These are phyloP conservation scores for Vigna mungo DNA, from an alignment of 306 rosid species.

Conservation along the genomic window DNA sequence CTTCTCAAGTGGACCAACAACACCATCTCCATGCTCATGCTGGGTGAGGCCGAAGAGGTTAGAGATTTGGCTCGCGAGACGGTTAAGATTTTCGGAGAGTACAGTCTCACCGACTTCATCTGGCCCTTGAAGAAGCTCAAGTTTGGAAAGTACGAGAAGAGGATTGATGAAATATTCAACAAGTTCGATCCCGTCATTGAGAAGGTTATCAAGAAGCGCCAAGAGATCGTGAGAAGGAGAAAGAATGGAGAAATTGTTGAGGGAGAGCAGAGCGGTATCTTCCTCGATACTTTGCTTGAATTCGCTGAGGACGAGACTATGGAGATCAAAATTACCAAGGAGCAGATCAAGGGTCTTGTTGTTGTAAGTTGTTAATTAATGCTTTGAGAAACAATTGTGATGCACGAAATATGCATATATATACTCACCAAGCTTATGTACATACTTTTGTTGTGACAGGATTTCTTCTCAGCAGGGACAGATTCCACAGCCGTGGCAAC, in stretches of 20 bases:
- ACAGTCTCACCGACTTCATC: slow-evolving; percentile 46
- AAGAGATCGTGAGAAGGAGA: slow-evolving; percentile 16
- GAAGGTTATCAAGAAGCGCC: slow-evolving; percentile 48
- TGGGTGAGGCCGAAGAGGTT: slow-evolving; percentile 49
- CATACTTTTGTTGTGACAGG: too few relatives aligned
- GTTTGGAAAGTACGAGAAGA: slow-evolving; percentile 49
- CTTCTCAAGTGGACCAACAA: too few relatives aligned
- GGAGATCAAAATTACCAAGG: slow-evolving; percentile 51
- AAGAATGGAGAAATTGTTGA: slow-evolving; percentile 23
- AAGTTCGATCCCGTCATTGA: slow-evolving; percentile 50
- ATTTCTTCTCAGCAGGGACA: slow-evolving; percentile 52
- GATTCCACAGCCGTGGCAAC: slow-evolving; percentile 47
- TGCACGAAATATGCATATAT: too few relatives aligned
- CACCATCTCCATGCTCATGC: slow-evolving; percentile 46
- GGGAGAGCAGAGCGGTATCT: slow-evolving; percentile 37
- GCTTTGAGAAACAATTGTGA: too few relatives aligned
- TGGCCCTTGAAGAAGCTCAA: slow-evolving; percentile 50
- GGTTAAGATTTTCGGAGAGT: slow-evolving; percentile 50
- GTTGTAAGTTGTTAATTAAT: slow-evolving; percentile 21
- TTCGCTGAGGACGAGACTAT: slow-evolving; percentile 46
- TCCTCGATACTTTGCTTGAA: slow-evolving; percentile 49
- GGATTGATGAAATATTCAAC: slow-evolving; percentile 31
- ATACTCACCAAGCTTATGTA: too few relatives aligned
- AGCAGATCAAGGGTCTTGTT: slow-evolving; percentile 51
- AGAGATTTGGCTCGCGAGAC: slow-evolving; percentile 45